phyloP scores from a whole-genome alignment of 352 stramenopile species.

The Elongisporangium undulatum region DNA sequence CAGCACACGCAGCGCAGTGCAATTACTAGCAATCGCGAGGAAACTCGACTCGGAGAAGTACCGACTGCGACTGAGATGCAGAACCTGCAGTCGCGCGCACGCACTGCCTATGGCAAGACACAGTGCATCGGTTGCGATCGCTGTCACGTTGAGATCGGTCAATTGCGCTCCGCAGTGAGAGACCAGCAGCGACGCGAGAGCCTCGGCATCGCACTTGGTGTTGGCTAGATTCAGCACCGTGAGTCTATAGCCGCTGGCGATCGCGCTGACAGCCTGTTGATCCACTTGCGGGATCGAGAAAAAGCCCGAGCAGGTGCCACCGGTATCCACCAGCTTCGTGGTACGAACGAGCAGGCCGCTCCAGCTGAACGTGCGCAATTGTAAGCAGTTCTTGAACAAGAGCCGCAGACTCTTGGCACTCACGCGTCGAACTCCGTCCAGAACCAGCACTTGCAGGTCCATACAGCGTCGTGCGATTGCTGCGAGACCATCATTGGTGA shows the following conservation, averaged over 20 bases:
- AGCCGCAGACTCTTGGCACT: constrained; percentile 16
- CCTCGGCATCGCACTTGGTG: constrained; percentile 47
- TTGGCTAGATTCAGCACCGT: constrained; percentile 48
- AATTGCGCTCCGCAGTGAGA: constrained; percentile 18
- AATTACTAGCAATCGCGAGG: constrained; percentile 29
- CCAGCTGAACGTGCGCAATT: constrained; percentile 41
- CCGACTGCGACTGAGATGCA: constrained; percentile 67
- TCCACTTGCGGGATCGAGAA: constrained; percentile 62
- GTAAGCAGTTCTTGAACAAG: constrained; percentile 28
- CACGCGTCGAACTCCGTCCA: constrained; percentile 59
- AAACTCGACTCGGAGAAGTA: constrained; percentile 66
- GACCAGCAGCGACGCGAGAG: constrained; percentile 21
- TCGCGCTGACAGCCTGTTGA: constrained; percentile 15
- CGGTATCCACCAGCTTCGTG: constrained; percentile 9
- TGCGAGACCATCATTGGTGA: constrained; percentile 45
- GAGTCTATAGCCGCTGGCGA: constrained; percentile 21
- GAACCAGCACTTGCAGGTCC: constrained; percentile 33
- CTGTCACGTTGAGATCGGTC: constrained; percentile 49
- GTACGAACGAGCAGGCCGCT: constrained; percentile 55
- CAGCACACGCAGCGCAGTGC: constrained; percentile 30
- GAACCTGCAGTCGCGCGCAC: constrained; percentile 23
- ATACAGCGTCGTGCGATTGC: constrained; percentile 30
- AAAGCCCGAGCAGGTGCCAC: constrained; percentile 21
- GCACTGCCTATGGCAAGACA: constrained; percentile 34
- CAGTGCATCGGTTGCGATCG: constrained; percentile 58